These are phyloP conservation scores for Triangularia setosa DNA, from an alignment of 2,329 filamentous ascomycete genomes.

Conservation along the genomic window DNA sequence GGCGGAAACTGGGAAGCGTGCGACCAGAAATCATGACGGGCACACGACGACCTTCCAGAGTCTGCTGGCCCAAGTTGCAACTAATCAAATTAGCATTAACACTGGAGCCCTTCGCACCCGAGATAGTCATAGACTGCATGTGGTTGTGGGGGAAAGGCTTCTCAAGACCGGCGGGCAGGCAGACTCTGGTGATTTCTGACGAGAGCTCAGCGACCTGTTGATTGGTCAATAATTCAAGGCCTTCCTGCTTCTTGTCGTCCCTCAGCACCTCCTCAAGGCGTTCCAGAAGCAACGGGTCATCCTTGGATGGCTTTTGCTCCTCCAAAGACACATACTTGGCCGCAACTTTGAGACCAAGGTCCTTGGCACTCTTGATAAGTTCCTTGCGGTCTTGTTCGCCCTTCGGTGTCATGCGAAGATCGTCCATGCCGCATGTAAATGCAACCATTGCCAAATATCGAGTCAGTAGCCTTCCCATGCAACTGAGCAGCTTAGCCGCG, in stretches of 20 bases:
- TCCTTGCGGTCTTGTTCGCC: conserved; percentile 70
- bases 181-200: conserved; percentile 70
- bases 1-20: conserved; percentile 87
- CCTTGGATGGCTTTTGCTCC: conserved; percentile 55
- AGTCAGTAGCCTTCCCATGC: conserved; percentile 83
- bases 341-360: conserved; percentile 73
- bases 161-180: conserved; percentile 75
- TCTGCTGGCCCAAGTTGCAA: conserved; percentile 94
- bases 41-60: conserved; percentile 89
- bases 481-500: conserved; percentile 83
- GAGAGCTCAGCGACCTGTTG: conserved; percentile 66
- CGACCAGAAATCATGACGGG: conserved; percentile 98
- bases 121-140: conserved; percentile 98
- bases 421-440: conserved; percentile 96
- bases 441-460: conserved; percentile 89
- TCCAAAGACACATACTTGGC: conserved; percentile 84
- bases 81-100: conserved; percentile 98
- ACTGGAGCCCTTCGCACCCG: conserved; percentile 85
- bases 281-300: conserved; percentile 67
- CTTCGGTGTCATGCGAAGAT: conserved; percentile 76
- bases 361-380: conserved; percentile 62
- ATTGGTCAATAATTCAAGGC: conserved; percentile 86
- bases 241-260: conserved; percentile 86
- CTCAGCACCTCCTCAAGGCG: conserved; percentile 86
- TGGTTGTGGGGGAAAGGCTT: conserved; percentile 96